Conservation (phyloP, 306 rosid species). For the Astragalus membranaceus region DNA sequence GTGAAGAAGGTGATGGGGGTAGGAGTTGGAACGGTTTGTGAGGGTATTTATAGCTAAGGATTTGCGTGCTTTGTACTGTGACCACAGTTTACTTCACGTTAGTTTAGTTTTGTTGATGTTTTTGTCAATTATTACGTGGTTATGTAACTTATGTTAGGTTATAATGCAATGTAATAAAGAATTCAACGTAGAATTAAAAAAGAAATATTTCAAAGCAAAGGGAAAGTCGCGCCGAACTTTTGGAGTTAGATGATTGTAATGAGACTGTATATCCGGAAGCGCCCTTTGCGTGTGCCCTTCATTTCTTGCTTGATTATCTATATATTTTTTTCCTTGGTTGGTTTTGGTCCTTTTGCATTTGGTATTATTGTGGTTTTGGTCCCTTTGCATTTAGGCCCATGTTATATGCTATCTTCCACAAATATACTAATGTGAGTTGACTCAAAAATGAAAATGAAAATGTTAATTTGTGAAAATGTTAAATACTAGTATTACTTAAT, state of each 20-base stretch:
- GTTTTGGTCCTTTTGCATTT: not conserved
- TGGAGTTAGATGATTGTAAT: not conserved
- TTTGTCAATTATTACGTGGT: not conserved
- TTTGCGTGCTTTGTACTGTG: not conserved
- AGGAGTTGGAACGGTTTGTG: conserved; percentile 20
- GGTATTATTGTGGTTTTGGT: too few species aligned
- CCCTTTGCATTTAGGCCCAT: too few species aligned
- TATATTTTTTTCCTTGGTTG: not conserved
- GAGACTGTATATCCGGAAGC: not conserved
- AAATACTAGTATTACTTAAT: too few species aligned
- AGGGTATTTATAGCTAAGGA: conserved; percentile 21
- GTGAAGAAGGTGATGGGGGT: conserved; percentile 6
- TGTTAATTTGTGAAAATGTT: too few species aligned
- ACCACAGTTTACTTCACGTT: not conserved
- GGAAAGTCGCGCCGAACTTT: conserved; percentile 24
- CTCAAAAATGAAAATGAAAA: too few species aligned
- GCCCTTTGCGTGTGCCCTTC: conserved; percentile 18
- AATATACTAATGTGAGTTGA: too few species aligned
- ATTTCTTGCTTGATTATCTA: not conserved
- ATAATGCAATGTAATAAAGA: not conserved
- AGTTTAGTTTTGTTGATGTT: not conserved
- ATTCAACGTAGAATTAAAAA: not conserved
- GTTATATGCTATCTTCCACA: too few species aligned
- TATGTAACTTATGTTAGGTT: not conserved
- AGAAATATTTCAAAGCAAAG: not conserved